Base-by-base conservation (phyloP, 1,284 basidiomycete genomes). In the Ceratobasidium sp. region DNA sequence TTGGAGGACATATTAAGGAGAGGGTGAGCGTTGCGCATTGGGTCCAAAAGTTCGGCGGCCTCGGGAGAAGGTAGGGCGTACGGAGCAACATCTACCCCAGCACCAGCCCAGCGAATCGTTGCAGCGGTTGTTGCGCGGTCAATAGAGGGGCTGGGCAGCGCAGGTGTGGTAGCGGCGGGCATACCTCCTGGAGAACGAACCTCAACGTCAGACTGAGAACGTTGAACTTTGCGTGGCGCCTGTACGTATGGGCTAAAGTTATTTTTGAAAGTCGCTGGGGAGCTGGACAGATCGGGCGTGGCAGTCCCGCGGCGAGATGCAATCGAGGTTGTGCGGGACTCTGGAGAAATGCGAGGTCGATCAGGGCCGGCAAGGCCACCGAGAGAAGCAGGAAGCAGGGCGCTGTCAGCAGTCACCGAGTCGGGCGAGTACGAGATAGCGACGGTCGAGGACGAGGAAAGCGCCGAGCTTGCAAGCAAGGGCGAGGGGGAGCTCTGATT, bases 61-160 rank as follows among this genome's bases (percentile, higher is more conserved):
- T 96, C 94, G 0, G 94, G 94, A 39, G 91, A 93, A 1, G 94
- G 94, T 0, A 95, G 84, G 0, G 91, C 89, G 13, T 96, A 85
- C 0, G 94, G 94, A 0, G 82, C 80, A 48, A 85, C 80, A 59
- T 82, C 79, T 8, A 83, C 76, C 1, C 77, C 77, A 11, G 81
- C 79, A 1, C 83, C 81, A 22, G 94, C 94, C 87, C 91, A 91
- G 29, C 94, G 91, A 81, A 95, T 90, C 0, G 94, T 91, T 0
- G 94, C 94, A 0, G 93, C 94, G 0, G 91, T 87, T 0, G 92
- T 87, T 19, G 88, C 72, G 14, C 76, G 75, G 48, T 74, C 65
- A n/a, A 75, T 51, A 16, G 69, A 62, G 14, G 72, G 68, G 51
- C 64, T 76, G 46, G 61, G 64, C 34, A 73, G 37, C n/a, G 49